Evolutionary conservation across 352 stramenopile genomes (phyloP).

Genomic region (Phytopythium litorale): DNA sequence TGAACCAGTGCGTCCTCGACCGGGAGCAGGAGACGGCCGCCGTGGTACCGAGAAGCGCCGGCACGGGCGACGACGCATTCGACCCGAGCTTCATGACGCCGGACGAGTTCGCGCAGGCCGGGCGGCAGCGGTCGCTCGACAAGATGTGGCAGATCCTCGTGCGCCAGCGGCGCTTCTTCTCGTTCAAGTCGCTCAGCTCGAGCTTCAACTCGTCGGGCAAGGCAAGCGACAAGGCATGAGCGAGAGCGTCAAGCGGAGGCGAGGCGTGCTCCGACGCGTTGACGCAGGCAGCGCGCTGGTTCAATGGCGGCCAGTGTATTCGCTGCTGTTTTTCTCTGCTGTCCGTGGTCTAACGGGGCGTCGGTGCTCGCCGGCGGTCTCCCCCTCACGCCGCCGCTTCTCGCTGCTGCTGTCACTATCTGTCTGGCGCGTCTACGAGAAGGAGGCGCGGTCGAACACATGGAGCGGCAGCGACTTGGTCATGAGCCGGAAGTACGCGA

Average conservation of each 20-base stretch:
- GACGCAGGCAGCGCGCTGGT: not conserved
- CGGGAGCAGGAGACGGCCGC: not conserved
- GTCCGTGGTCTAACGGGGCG: slow-evolving; percentile 1
- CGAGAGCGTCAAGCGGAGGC: not conserved
- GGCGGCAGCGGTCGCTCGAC: slow-evolving; percentile 17
- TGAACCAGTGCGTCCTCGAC: not conserved
- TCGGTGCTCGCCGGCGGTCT: not conserved
- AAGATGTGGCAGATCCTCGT: slow-evolving; percentile 56
- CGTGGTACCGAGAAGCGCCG: not conserved
- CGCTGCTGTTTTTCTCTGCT: slow-evolving; percentile 1
- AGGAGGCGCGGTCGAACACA: slow-evolving; percentile 82
- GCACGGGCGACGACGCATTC: not conserved
- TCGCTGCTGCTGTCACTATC: slow-evolving; percentile 6
- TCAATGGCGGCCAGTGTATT: slow-evolving; percentile 3
- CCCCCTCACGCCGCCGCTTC: not conserved
- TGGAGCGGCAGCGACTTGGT: slow-evolving; percentile 77
- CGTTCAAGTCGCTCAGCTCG: slow-evolving; percentile 43
- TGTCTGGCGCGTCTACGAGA: slow-evolving; percentile 41
- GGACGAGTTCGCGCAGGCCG: not conserved
- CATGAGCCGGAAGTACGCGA: slow-evolving; percentile 85
- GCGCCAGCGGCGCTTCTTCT: slow-evolving; percentile 57
- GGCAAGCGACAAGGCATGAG: slow-evolving; percentile 6
- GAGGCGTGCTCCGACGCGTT: not conserved
- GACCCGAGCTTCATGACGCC: slow-evolving; percentile 3
- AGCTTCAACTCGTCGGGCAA: slow-evolving; percentile 30